A percentile compares a stretch with the other conserved stretches of the same genome.
Conservation (phyloP, 108 stramenopile genomes). For the Aurantiochytrium sp. region DNA sequence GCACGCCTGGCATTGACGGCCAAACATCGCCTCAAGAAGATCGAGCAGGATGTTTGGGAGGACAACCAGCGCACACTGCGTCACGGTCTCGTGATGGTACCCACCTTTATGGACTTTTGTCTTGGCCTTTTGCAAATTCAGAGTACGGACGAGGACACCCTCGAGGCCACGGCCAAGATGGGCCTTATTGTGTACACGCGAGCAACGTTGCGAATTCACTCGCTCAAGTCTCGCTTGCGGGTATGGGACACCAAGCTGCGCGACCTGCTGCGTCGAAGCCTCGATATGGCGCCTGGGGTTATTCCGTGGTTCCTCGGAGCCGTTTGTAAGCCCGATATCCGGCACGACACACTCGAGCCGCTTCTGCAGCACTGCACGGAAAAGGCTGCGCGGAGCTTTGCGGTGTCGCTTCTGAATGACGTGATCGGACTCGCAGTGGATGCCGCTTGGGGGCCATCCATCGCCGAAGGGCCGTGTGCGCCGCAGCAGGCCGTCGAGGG, state of each 20-base stretch:
- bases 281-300: background rate
- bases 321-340: background rate
- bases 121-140: background rate
- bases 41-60: background rate
- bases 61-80: slow-evolving; percentile 18
- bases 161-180: background rate
- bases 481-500: background rate
- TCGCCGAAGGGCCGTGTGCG: background rate
- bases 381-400: background rate
- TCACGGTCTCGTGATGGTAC: background rate
- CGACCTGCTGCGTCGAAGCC: background rate
- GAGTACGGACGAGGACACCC: background rate
- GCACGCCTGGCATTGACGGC: background rate
- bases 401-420: background rate
- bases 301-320: background rate
- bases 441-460: background rate
- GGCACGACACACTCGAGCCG: background rate
- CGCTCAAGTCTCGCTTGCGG: background rate
- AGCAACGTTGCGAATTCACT: background rate
- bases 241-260: background rate
- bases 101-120: background rate
- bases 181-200: background rate
- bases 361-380: background rate
- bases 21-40: background rate
- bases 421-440: background rate